These are phyloP conservation scores for Coriolopsis trogii DNA, from an alignment of 1,284 basidiomycete species.

Conservation along the genomic window DNA sequence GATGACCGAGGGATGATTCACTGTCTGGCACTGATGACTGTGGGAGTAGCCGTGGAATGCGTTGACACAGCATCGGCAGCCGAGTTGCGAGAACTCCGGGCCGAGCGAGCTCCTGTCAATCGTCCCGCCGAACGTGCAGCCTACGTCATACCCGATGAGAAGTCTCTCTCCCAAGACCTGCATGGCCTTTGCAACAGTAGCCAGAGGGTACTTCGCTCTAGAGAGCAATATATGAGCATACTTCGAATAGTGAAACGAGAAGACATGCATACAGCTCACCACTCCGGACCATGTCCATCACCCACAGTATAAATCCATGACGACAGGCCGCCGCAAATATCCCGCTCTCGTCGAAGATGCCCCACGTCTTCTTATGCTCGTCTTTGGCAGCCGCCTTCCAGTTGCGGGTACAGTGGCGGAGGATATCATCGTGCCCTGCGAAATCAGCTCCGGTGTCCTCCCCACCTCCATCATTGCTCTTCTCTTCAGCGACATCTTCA, in stretches of 20 bases:
- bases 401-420: no score
- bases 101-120: constrained; percentile 29
- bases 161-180: constrained; percentile 14
- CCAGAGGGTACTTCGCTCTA: constrained; percentile 39
- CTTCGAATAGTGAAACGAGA: no score
- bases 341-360: constrained; percentile 37
- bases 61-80: constrained; percentile 24
- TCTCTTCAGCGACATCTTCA: no score
- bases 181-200: constrained; percentile 29
- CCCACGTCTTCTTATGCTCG: no score
- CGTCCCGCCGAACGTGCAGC: constrained; percentile 36
- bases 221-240: no score
- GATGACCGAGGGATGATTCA: constrained; percentile 31
- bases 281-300: constrained; percentile 35
- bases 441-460: no score
- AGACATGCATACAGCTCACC: constrained; percentile 39
- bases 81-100: constrained; percentile 19
- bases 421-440: no score
- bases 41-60: constrained; percentile 40
- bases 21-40: constrained; percentile 31
- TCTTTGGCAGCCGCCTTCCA: no score
- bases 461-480: no score
- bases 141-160: constrained; percentile 36
- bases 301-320: constrained; percentile 29
- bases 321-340: constrained; percentile 36